phyloP scores from a whole-genome alignment of 1,139 yeast species.

The Candida glucosophila region DNA sequence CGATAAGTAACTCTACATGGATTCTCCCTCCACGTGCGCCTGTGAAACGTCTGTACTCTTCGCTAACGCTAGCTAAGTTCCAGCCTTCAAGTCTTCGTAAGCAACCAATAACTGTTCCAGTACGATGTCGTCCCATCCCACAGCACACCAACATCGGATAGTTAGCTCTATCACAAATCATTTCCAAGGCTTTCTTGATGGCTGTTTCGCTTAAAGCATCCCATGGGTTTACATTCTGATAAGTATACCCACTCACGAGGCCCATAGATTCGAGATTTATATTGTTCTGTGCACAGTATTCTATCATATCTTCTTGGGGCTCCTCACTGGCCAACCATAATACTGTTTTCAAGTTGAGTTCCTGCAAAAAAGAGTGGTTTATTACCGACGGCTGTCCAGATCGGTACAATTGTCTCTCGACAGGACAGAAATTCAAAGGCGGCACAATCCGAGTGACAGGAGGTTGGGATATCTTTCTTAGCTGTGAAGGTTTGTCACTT shows the following conservation, averaged over 20 bases:
- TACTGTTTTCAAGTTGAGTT: slow-evolving; percentile 67
- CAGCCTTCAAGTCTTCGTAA: slow-evolving; percentile 85
- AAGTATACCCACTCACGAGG: slow-evolving; percentile 47
- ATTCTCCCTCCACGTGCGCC: slow-evolving; percentile 91
- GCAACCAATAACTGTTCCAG: slow-evolving; percentile 95
- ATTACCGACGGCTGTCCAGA: slow-evolving; percentile 97
- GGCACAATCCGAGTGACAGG: slow-evolving; percentile 73
- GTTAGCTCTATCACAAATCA: slow-evolving; percentile 61
- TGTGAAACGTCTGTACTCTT: slow-evolving; percentile 88
- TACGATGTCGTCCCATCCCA: slow-evolving; percentile 96
- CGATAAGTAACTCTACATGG: slow-evolving; percentile 82
- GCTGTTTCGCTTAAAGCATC: slow-evolving; percentile 87
- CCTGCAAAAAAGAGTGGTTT: slow-evolving; percentile 75
- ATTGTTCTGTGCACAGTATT: slow-evolving; percentile 65
- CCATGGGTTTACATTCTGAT: slow-evolving; percentile 65
- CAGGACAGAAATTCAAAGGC: slow-evolving; percentile 92
- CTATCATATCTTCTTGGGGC: slow-evolving; percentile 80
- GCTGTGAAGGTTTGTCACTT: neutral
- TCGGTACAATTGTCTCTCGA: slow-evolving; percentile 75
- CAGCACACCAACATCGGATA: slow-evolving; percentile 88
- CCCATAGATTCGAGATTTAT: slow-evolving; percentile 62
- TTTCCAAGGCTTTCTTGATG: slow-evolving; percentile 68
- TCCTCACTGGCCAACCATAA: slow-evolving; percentile 95
- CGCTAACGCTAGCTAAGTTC: slow-evolving; percentile 90
- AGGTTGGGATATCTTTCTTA: slow-evolving; percentile 22